Evolutionary conservation across 1,139 yeast species (phyloP).

Genomic region (Suhomyces panamericanus): DNA sequence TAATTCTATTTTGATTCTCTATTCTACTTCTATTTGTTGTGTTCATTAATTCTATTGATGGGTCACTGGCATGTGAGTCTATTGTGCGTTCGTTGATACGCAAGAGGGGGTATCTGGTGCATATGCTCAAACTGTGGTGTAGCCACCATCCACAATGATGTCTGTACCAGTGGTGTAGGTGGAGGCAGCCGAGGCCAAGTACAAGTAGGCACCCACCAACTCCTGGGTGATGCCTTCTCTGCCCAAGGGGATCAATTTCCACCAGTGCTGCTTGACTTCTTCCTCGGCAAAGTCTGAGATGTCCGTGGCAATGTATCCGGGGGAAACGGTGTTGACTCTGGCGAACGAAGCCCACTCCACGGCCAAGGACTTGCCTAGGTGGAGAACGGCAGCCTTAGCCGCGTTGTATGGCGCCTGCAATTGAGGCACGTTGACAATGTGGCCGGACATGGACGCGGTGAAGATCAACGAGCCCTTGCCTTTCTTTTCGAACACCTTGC

Average conservation of each 20-base stretch:
- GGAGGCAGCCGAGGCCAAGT: slow-evolving; percentile 78
- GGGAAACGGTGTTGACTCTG: slow-evolving; percentile 76
- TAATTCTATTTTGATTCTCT: background rate
- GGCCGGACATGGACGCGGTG: slow-evolving; percentile 86
- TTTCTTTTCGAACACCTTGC: slow-evolving; percentile 66
- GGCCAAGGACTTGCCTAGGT: slow-evolving; percentile 74
- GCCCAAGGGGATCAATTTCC: slow-evolving; percentile 66
- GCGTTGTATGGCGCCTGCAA: slow-evolving; percentile 84
- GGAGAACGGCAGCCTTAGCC: slow-evolving; percentile 84
- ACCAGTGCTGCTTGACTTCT: slow-evolving; percentile 58
- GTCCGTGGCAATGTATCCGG: slow-evolving; percentile 77
- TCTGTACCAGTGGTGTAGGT: slow-evolving; percentile 84
- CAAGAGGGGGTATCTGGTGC: too few relatives aligned
- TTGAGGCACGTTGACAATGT: slow-evolving; percentile 80
- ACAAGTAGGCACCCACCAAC: slow-evolving; percentile 79
- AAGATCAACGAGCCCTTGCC: slow-evolving; percentile 71
- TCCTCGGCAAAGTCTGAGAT: slow-evolving; percentile 57
- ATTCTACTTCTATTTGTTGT: background rate
- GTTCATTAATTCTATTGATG: background rate
- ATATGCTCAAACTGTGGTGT: slow-evolving; percentile 32
- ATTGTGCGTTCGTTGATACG: too few relatives aligned
- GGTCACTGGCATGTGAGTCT: background rate
- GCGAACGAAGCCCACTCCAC: slow-evolving; percentile 83
- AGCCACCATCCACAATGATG: slow-evolving; percentile 86
- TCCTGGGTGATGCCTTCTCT: slow-evolving; percentile 81